Percentiles rank a stretch among this genome's conserved stretches.
These are phyloP conservation scores for cucumber (Cucumis sativus) DNA, from an alignment of 306 rosid species.

Conservation along the genomic window Cucumber_9930_V3 NC_026656.2:22472501-22473000, in stretches of 20 bases:
- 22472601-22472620: conserved; percentile 62
- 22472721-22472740: conserved; percentile 81
- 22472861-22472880: conserved; percentile 4
- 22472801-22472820: conserved; percentile 36
- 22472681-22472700: conserved; percentile 67
- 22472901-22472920: conserved; percentile 75
- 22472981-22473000: background rate
- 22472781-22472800: conserved; percentile 75
- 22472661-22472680: conserved; percentile 51
- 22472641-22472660: conserved; percentile 75
- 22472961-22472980: background rate
- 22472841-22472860: background rate
- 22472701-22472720: conserved; percentile 63
- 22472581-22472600: background rate
- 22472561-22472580: background rate
- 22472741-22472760: conserved; percentile 72
- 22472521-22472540: background rate
- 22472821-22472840: background rate
- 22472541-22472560: background rate
- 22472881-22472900: conserved; percentile 60
- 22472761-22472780: conserved; percentile 98
- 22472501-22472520: conserved; percentile 27
- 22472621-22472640: conserved; percentile 72
- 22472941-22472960: conserved; percentile 49
- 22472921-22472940: conserved; percentile 84